Conservation (phyloP, 768 basidiomycete genomes). For the Hirschioporus abietinus region DNA sequence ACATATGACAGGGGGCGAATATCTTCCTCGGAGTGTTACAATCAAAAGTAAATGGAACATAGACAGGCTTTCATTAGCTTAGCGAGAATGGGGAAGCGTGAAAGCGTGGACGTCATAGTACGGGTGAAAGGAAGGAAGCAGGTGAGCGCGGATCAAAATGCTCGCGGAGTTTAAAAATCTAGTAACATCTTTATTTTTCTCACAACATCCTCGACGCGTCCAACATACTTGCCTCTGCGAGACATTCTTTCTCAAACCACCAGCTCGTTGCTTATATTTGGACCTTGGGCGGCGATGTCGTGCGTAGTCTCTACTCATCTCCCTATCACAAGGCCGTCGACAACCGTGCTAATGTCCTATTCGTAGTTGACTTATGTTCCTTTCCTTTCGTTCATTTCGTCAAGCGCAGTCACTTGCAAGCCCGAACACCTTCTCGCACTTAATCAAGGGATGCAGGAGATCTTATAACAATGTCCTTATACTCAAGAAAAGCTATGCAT, state of each 20-base stretch:
- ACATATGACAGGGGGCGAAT: no score
- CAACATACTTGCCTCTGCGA: neutral
- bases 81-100: no score
- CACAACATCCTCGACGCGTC: neutral
- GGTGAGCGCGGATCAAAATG: neutral
- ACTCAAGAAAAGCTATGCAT: neutral
- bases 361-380: constrained; percentile 68
- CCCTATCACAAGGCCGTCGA: neutral
- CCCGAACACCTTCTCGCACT: neutral
- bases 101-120: neutral
- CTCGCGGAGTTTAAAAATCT: neutral
- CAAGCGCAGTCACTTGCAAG: constrained; percentile 37
- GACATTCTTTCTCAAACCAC: neutral
- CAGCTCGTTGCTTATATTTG: constrained; percentile 6
- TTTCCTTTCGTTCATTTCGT: constrained; percentile 57
- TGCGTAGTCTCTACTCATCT: constrained; percentile 12
- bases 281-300: constrained; percentile 9
- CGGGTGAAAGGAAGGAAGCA: neutral
- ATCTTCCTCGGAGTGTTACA: no score
- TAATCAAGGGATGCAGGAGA: neutral
- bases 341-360: neutral
- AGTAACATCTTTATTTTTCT: neutral
- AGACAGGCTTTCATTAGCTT: no score
- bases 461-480: neutral
- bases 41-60: no score